Evolutionary conservation across 2,329 filamentous ascomycete species (phyloP).

Genomic region (Raffaelea albimanens): DNA sequence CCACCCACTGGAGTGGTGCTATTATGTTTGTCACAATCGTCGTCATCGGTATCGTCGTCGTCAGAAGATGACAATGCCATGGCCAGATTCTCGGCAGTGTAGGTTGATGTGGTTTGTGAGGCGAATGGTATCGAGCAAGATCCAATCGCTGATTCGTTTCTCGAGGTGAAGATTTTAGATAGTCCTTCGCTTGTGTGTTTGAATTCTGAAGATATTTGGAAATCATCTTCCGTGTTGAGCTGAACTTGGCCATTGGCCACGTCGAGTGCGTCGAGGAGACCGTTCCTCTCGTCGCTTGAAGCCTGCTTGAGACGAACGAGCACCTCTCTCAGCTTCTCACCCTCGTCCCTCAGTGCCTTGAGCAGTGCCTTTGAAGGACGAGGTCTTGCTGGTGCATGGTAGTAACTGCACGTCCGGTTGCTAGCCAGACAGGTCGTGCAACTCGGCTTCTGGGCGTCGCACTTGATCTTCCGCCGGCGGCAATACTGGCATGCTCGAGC

Average conservation of each 20-base stretch:
- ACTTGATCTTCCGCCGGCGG: conserved; percentile 7
- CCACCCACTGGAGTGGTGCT: too few relatives aligned
- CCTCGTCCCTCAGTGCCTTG: conserved; percentile 4
- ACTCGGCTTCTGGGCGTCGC: conserved; percentile 5
- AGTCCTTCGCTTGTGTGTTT: too few relatives aligned
- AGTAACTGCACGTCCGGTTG: conserved; percentile 8
- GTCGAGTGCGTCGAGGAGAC: conserved; percentile 1
- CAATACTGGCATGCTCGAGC: conserved; percentile 8
- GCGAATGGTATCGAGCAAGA: too few relatives aligned
- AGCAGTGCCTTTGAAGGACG: conserved; percentile 8
- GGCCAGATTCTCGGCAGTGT: too few relatives aligned
- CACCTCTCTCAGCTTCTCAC: conserved; percentile 3
- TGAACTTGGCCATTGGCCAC: background rate
- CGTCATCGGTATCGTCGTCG: too few relatives aligned
- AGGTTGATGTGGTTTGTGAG: too few relatives aligned
- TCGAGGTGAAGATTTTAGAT: too few relatives aligned
- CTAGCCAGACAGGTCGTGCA: conserved; percentile 6
- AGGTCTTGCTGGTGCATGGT: conserved; percentile 3
- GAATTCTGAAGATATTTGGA: too few relatives aligned
- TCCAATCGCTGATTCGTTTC: too few relatives aligned
- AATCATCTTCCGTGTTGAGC: background rate
- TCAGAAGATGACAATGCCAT: too few relatives aligned
- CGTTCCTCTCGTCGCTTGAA: conserved; percentile 5
- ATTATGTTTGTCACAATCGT: too few relatives aligned
- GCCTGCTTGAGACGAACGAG: too few relatives aligned